These are phyloP conservation scores for Dentiscutata heterogama DNA, from an alignment of 371 early-diverging fungal genomes.

Conservation along the genomic window DNA sequence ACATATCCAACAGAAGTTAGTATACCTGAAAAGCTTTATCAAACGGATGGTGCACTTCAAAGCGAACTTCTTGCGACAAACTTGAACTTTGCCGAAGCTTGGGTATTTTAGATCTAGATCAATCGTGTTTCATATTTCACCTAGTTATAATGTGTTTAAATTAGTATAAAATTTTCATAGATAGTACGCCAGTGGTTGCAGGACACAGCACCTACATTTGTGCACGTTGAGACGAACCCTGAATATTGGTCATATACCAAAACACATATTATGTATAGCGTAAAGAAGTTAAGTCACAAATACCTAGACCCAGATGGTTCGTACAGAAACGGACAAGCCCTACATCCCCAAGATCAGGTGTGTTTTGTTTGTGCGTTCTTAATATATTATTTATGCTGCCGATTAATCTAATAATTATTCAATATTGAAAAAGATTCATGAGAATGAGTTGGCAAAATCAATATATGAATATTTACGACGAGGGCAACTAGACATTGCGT, in stretches of 20 bases:
- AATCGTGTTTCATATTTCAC: background rate
- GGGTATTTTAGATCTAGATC: background rate
- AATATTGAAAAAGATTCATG: constrained; percentile 32
- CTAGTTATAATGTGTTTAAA: background rate
- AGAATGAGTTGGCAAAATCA: constrained; percentile 35
- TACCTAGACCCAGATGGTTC: constrained; percentile 44
- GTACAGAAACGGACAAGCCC: background rate
- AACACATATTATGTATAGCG: background rate
- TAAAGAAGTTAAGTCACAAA: background rate
- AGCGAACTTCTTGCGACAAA: background rate
- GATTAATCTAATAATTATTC: background rate
- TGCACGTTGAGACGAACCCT: constrained; percentile 36
- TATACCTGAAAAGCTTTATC: background rate
- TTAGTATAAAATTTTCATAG: background rate
- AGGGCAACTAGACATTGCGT: constrained; percentile 37
- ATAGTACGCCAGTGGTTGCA: constrained; percentile 45
- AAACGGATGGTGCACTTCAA: background rate
- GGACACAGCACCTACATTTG: constrained; percentile 35
- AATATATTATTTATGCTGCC: background rate
- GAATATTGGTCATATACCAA: constrained; percentile 29
- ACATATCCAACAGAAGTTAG: background rate
- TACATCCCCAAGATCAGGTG: constrained; percentile 33
- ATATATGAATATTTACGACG: constrained; percentile 47
- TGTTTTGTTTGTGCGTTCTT: background rate
- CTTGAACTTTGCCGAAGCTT: constrained; percentile 26